phyloP scores from a whole-genome alignment of 2,329 filamentous ascomycete species.

The Diaporthe sp. region DNA sequence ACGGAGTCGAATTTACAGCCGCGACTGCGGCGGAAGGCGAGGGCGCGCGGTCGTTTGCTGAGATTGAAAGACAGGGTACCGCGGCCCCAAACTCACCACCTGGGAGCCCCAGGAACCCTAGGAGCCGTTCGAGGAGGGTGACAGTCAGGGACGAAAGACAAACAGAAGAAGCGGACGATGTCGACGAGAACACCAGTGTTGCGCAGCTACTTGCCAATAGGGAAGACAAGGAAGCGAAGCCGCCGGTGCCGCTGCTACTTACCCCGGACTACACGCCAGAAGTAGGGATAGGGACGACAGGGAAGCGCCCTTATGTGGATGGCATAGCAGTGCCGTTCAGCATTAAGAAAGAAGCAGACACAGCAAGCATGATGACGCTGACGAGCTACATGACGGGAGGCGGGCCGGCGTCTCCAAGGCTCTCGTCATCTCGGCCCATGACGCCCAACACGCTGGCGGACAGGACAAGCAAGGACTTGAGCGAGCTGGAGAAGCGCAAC shows the following conservation, averaged over 20 bases:
- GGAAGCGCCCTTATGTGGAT: constrained; percentile 76
- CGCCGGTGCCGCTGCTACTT: constrained; percentile 52
- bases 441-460: constrained; percentile 46
- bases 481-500: constrained; percentile 34
- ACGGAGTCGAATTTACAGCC: constrained; percentile 50
- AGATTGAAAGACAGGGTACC: constrained; percentile 56
- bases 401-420: constrained; percentile 47
- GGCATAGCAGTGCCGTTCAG: constrained; percentile 83
- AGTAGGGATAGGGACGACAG: constrained; percentile 61
- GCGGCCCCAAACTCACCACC: constrained; percentile 43
- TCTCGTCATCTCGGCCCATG: constrained; percentile 51
- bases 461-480: constrained; percentile 40
- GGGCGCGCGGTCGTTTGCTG: constrained; percentile 58
- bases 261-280: constrained; percentile 60
- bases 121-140: constrained; percentile 60
- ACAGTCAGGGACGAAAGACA: constrained; percentile 68
- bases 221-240: constrained; percentile 53
- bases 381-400: constrained; percentile 57
- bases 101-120: constrained; percentile 48
- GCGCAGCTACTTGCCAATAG: constrained; percentile 59
- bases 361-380: constrained; percentile 79
- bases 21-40: constrained; percentile 58
- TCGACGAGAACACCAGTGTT: constrained; percentile 57
- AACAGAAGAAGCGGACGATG: constrained; percentile 50
- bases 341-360: constrained; percentile 71